These are phyloP conservation scores for Batrachochytrium dendrobatidis DNA, from an alignment of 371 early-diverging fungal genomes.

Conservation along the genomic window DNA sequence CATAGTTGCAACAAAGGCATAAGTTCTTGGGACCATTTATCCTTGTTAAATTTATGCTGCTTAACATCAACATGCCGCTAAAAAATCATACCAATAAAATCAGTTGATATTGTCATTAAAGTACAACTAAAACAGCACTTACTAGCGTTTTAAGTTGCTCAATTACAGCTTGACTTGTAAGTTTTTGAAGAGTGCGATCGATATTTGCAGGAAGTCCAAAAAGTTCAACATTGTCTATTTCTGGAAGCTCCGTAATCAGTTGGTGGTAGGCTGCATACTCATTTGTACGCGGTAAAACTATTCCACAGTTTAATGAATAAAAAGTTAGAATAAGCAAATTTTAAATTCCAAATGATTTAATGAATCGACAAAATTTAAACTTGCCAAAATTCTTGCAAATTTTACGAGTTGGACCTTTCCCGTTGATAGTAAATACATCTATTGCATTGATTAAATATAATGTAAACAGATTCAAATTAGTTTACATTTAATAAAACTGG, in stretches of 20 bases:
- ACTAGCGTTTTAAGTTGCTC: conserved; percentile 33
- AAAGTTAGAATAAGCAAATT: neutral
- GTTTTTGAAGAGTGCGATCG: conserved; percentile 33
- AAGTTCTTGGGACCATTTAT: conserved; percentile 39
- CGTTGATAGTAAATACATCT: conserved; percentile 36
- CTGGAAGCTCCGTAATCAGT: conserved; percentile 35
- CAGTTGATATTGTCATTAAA: neutral
- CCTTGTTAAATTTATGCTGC: conserved; percentile 27
- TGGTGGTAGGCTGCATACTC: conserved; percentile 28
- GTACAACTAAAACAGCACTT: conserved; percentile 8
- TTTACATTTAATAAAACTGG: neutral
- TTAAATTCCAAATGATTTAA: neutral
- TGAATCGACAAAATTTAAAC: neutral
- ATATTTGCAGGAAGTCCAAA: conserved; percentile 43
- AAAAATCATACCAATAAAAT: neutral
- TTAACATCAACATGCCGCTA: conserved; percentile 27
- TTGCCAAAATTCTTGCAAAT: conserved; percentile 14
- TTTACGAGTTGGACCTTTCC: conserved; percentile 16
- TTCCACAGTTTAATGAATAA: neutral
- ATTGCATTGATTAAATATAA: too few species aligned
- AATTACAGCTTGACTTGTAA: conserved; percentile 25
- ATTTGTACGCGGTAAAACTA: conserved; percentile 26
- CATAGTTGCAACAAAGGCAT: conserved; percentile 41
- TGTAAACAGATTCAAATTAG: neutral
- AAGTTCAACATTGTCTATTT: conserved; percentile 29